Conservation (phyloP, 768 basidiomycete genomes). For the Psilocybe sp. region DNA sequence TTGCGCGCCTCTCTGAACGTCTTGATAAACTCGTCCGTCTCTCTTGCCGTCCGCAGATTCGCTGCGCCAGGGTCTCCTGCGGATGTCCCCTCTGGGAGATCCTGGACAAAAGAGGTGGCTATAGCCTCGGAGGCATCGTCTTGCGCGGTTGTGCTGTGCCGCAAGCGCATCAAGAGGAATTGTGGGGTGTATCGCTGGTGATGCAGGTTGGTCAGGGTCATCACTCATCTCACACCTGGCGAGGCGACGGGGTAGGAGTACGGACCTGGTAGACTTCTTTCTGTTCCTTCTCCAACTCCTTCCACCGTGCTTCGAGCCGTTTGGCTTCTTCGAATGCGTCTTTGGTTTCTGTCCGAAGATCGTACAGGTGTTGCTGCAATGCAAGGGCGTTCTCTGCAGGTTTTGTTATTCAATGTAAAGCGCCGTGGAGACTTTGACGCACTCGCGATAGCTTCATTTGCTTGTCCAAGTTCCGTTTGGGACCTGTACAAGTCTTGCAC, state of each 20-base stretch:
- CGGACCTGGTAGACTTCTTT: constrained; percentile 82
- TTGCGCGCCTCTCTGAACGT: constrained; percentile 87
- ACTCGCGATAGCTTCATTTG: constrained; percentile 89
- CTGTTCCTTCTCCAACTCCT: constrained; percentile 86
- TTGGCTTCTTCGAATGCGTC: constrained; percentile 88
- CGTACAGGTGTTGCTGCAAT: constrained; percentile 73
- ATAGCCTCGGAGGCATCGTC: constrained; percentile 87
- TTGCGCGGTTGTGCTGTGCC: constrained; percentile 86
- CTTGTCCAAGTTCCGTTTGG: constrained; percentile 75
- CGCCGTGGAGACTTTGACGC: constrained; percentile 26
- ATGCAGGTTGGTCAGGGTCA: background rate
- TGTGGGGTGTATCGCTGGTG: constrained; percentile 77
- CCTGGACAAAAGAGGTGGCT: constrained; percentile 80
- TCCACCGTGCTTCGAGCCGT: constrained; percentile 77
- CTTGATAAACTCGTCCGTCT: constrained; percentile 66
- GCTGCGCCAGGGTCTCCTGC: constrained; percentile 16
- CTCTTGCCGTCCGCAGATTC: constrained; percentile 31
- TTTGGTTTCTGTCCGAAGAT: constrained; percentile 77
- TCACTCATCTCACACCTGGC: background rate
- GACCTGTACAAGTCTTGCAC: constrained; percentile 75
- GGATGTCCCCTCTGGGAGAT: constrained; percentile 36
- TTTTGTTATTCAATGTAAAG: background rate
- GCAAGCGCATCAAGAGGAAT: constrained; percentile 84
- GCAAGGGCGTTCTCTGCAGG: constrained; percentile 68
- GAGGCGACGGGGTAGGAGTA: background rate